phyloP scores from a whole-genome alignment of 208 protist species.

The Novymonas esmeraldas region DNA sequence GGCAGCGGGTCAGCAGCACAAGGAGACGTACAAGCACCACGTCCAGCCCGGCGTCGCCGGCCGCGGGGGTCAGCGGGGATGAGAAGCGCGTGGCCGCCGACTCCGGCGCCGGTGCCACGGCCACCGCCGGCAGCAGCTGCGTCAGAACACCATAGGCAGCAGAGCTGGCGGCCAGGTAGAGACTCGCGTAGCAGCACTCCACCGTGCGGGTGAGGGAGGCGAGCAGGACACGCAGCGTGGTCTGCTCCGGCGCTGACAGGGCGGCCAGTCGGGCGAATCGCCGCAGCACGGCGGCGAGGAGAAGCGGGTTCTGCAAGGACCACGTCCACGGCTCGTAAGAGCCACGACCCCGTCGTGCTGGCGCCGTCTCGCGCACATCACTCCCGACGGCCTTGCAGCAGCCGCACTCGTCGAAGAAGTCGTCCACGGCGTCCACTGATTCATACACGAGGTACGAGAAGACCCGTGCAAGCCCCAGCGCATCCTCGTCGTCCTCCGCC shows the following conservation, averaged over 20 bases:
- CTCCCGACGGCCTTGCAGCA: no score
- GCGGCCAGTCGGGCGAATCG: slow-evolving; percentile 15
- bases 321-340: slow-evolving; percentile 5
- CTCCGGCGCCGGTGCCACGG: slow-evolving; percentile 17
- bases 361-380: neutral
- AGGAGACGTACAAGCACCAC: slow-evolving; percentile 46
- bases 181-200: slow-evolving; percentile 31
- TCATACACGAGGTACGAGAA: slow-evolving; percentile 40
- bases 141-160: slow-evolving; percentile 54
- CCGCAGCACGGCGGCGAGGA: slow-evolving; percentile 45
- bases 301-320: slow-evolving; percentile 56
- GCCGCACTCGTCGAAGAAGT: slow-evolving; percentile 11
- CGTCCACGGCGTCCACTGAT: slow-evolving; percentile 31
- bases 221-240: slow-evolving; percentile 17
- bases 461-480: slow-evolving; percentile 20
- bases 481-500: slow-evolving; percentile 15
- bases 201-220: slow-evolving; percentile 29
- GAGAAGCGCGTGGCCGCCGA: neutral
- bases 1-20: slow-evolving; percentile 45
- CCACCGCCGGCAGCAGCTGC: slow-evolving; percentile 49
- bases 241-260: slow-evolving; percentile 15
- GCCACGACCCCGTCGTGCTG: no score
- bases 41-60: slow-evolving; percentile 23
- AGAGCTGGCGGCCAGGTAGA: slow-evolving; percentile 63
- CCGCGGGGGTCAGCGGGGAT: neutral